phyloP scores from a whole-genome alignment of 2,329 filamentous ascomycete genomes.

The Phialophora macrospora region DNA sequence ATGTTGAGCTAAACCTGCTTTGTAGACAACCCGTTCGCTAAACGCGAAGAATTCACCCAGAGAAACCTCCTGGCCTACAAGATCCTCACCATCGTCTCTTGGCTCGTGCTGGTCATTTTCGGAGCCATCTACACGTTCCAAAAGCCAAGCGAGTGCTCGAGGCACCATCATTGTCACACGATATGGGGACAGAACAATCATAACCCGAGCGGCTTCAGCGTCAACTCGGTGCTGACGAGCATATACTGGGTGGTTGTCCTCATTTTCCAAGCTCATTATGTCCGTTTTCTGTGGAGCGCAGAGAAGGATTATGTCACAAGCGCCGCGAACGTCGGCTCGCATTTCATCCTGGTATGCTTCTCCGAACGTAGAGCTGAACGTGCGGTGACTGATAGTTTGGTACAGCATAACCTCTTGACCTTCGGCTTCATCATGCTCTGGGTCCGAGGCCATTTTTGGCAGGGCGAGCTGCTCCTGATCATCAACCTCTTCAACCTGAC shows the following conservation, averaged over 20 bases:
- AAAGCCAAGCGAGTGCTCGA: slow-evolving; percentile 64
- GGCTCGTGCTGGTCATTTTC: slow-evolving; percentile 72
- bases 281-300: slow-evolving; percentile 74
- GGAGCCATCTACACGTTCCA: slow-evolving; percentile 75
- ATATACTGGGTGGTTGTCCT: slow-evolving; percentile 67
- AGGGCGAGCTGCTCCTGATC: slow-evolving; percentile 75
- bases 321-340: slow-evolving; percentile 76
- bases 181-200: slow-evolving; percentile 76
- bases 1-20: slow-evolving; percentile 14
- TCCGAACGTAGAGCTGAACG: not conserved
- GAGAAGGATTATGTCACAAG: slow-evolving; percentile 67
- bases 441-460: slow-evolving; percentile 74
- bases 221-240: slow-evolving; percentile 66
- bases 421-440: slow-evolving; percentile 84
- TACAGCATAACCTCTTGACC: slow-evolving; percentile 75
- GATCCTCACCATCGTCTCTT: slow-evolving; percentile 72
- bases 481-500: slow-evolving; percentile 83
- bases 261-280: slow-evolving; percentile 74
- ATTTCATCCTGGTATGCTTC: slow-evolving; percentile 69
- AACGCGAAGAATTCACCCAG: slow-evolving; percentile 67
- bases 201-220: slow-evolving; percentile 73
- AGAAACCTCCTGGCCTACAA: slow-evolving; percentile 73
- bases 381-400: not conserved
- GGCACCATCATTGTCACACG: slow-evolving; percentile 60
- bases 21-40: slow-evolving; percentile 76